phyloP scores from a whole-genome alignment of 305 asterid species.

The Solanum aculeatissimum region DNA sequence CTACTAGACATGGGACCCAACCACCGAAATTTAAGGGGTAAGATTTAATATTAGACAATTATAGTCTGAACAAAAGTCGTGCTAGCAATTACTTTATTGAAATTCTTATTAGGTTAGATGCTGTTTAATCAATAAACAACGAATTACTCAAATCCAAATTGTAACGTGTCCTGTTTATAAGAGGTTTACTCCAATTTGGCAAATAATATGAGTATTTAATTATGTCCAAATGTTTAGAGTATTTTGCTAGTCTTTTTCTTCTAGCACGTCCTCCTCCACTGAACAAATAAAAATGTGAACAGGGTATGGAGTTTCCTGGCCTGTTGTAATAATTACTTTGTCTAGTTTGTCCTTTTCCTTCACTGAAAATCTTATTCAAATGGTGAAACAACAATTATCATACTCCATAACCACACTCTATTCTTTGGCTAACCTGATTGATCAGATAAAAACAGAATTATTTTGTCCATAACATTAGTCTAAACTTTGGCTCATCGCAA shows the following conservation, averaged over 20 bases:
- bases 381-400: neutral
- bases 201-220: neutral
- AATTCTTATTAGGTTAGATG: neutral
- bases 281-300: neutral
- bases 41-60: neutral
- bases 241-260: neutral
- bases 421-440: neutral
- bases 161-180: neutral
- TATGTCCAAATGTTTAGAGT: neutral
- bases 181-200: neutral
- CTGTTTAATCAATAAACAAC: neutral
- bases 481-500: neutral
- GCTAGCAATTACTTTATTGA: neutral
- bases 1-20: slow-evolving; percentile 7
- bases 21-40: slow-evolving; percentile 11
- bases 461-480: neutral
- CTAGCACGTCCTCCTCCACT: neutral
- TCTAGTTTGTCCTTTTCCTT: neutral
- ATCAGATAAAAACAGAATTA: neutral
- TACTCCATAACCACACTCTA: neutral
- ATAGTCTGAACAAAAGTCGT: neutral
- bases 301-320: neutral
- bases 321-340: neutral
- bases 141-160: neutral
- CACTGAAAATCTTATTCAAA: neutral